Conservation (phyloP, 805 yeast genomes). For the Zygoascus ofunaensis region DNA sequence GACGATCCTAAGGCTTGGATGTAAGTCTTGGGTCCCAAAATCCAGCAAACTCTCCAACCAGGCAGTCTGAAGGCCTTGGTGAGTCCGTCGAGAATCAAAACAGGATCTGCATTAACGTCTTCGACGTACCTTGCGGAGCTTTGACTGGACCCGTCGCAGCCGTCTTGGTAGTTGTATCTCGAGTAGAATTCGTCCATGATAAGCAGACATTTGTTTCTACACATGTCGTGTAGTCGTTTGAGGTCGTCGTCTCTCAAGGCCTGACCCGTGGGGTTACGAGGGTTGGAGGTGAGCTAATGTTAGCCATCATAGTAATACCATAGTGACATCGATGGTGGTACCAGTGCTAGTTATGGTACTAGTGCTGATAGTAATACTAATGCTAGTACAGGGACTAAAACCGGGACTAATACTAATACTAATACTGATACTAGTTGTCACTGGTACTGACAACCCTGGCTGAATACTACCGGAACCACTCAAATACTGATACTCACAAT, state of each 20-base stretch:
- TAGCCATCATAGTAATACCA: too few species aligned
- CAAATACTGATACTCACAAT: conserved; percentile 23
- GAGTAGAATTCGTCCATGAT: conserved; percentile 59
- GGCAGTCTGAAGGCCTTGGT: conserved; percentile 55
- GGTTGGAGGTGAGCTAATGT: conserved; percentile 42
- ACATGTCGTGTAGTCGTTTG: conserved; percentile 41
- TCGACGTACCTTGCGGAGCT: conserved; percentile 43
- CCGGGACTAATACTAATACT: too few species aligned
- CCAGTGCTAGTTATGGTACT: too few species aligned
- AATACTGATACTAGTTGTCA: too few species aligned
- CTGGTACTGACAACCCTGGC: too few species aligned
- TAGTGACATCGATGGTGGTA: too few species aligned
- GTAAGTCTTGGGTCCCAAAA: conserved; percentile 53
- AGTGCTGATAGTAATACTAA: too few species aligned
- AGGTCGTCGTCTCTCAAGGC: conserved; percentile 42
- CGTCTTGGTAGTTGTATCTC: conserved; percentile 46
- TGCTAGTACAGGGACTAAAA: too few species aligned
- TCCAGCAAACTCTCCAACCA: conserved; percentile 59
- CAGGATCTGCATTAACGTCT: conserved; percentile 51
- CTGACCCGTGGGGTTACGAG: conserved; percentile 55
- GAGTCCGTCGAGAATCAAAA: conserved; percentile 49
- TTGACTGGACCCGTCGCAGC: conserved; percentile 43
- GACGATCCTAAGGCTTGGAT: conserved; percentile 47
- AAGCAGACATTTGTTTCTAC: conserved; percentile 43
- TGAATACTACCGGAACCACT: neutral